A percentile compares a stretch with the other conserved stretches of the same genome.
These are phyloP conservation scores for Neonectria coccinea DNA, from an alignment of 2,329 filamentous ascomycete genomes.

Conservation along the genomic window DNA sequence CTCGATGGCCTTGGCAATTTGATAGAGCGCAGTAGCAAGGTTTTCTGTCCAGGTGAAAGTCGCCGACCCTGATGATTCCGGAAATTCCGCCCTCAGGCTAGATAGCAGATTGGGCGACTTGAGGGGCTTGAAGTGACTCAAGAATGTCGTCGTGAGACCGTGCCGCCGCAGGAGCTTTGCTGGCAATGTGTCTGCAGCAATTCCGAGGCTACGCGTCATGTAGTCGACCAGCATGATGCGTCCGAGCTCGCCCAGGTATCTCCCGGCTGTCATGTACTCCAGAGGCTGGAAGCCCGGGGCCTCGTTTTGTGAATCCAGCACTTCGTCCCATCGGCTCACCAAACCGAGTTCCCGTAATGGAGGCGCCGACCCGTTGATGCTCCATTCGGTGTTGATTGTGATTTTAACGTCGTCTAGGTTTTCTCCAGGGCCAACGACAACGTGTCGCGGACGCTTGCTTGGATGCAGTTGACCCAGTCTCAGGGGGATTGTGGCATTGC, in stretches of 20 bases:
- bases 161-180: constrained; percentile 67
- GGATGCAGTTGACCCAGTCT: constrained; percentile 71
- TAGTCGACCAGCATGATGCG: constrained; percentile 78
- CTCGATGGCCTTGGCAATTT: constrained; percentile 77
- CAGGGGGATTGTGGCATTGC: constrained; percentile 83
- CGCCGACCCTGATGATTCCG: constrained; percentile 56
- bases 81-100: constrained; percentile 65
- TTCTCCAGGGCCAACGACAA: constrained; percentile 62
- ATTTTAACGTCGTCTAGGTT: constrained; percentile 69
- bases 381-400: constrained; percentile 87
- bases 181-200: constrained; percentile 63
- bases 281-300: constrained; percentile 82
- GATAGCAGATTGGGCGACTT: constrained; percentile 56
- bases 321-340: constrained; percentile 77
- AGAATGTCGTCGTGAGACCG: constrained; percentile 76
- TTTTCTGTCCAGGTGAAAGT: constrained; percentile 73
- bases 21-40: constrained; percentile 69
- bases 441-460: constrained; percentile 67
- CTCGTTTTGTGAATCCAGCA: constrained; percentile 75
- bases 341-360: constrained; percentile 73
- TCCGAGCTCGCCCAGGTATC: constrained; percentile 82
- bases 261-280: constrained; percentile 85
- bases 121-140: constrained; percentile 75
- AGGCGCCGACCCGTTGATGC: constrained; percentile 78
- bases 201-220: constrained; percentile 58